Base-by-base conservation (phyloP, 768 basidiomycete genomes). In the Boletus vermiculosoides region DNA sequence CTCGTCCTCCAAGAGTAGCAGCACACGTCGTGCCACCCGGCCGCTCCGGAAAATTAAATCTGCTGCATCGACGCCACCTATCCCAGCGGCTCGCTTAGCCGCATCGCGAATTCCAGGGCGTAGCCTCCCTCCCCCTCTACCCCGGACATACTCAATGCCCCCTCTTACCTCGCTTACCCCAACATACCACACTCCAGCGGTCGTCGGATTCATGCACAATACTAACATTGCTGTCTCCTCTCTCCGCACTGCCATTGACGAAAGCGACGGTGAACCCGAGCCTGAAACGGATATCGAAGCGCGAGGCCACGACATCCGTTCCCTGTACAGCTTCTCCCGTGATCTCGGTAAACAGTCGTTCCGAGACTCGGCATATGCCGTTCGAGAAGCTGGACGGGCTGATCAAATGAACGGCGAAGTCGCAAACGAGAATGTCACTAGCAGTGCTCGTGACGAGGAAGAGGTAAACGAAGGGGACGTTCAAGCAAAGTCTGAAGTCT, bases 161-260 rank as follows among this genome's bases (percentile, higher is more conserved):
- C 72, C 71, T 15, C 63, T 73, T 40, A 46, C 71, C 4, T 72
- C 71, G 3, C 56, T 73, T 9, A 20, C 65, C 3, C 31, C 71
- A 7, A 34, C 72, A 41, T 72, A 72, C 51, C 71, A 67, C 52
- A 50, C 57, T 30, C 68, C 71, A 18, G 55, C 62, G 23, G 37
- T 30, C 3, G 61, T 49, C 18, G 72, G 72, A 44, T 74, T 72
- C 52, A 71, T 72, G 71, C 62, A 61, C 57, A 72, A 73, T 55
- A 72, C 71, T 11, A 73, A 73, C 47, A 72, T 72, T 15, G 71
- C 71, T n/a, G 72, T 72, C 16, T 72, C 71, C 4, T 72, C 71
- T 44, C 66, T 72, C 30, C 71, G 71, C 15, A 72, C 71, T 1
- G 68, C 72, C 20, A 73, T 72, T 12, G 72, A 73, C 40, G 70